phyloP scores from a whole-genome alignment of 805 yeast species.

The Candida nonsorbophila region DNA sequence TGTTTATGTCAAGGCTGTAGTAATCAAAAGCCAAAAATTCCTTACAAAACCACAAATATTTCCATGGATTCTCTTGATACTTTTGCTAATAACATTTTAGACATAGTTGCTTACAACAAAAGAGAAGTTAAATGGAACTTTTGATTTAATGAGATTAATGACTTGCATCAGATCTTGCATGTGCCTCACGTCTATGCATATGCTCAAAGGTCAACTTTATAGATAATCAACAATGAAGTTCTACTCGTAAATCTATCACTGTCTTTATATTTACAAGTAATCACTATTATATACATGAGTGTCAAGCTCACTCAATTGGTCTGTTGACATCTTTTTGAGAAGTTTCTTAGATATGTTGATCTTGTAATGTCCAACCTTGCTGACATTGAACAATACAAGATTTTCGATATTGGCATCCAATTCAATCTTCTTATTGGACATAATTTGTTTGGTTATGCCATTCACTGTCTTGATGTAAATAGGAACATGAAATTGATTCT shows the following conservation, averaged over 20 bases:
- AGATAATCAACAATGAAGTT: background rate
- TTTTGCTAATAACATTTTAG: constrained; percentile 11
- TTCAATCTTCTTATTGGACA: too few relatives aligned
- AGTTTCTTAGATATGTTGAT: constrained; percentile 9
- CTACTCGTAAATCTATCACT: constrained; percentile 3
- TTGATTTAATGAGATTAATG: background rate
- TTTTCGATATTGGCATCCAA: too few relatives aligned
- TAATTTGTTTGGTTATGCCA: constrained; percentile 9
- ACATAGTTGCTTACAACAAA: constrained; percentile 10
- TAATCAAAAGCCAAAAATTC: background rate
- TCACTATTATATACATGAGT: constrained; percentile 9
- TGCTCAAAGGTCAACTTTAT: too few relatives aligned
- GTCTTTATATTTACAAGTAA: constrained; percentile 4
- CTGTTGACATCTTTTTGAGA: constrained; percentile 5
- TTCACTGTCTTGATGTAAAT: constrained; percentile 33
- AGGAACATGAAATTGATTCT: constrained; percentile 61
- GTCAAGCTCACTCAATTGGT: constrained; percentile 5
- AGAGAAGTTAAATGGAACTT: constrained; percentile 13
- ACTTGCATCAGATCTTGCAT: background rate
- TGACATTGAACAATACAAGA: too few relatives aligned
- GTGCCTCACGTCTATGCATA: background rate
- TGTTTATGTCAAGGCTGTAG: constrained; percentile 3
- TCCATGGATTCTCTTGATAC: constrained; percentile 12
- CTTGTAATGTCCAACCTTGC: constrained; percentile 6
- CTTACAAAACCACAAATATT: constrained; percentile 2